phyloP scores from a whole-genome alignment of 2,329 filamentous ascomycete species.

The Pseudonectria foliicola region DNA sequence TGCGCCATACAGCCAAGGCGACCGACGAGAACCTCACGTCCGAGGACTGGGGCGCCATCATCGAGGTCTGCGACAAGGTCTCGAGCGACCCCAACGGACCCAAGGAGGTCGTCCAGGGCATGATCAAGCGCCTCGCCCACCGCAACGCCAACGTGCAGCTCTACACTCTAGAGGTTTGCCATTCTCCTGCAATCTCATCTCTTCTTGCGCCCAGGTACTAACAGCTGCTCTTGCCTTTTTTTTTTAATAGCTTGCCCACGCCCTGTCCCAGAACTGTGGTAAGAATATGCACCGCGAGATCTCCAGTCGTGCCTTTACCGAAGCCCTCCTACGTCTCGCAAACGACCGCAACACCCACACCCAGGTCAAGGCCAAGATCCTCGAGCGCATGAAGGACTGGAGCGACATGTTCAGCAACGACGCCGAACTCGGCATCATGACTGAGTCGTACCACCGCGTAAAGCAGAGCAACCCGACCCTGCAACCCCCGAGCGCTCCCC shows the following conservation, averaged over 20 bases:
- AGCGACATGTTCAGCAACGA: conserved; percentile 87
- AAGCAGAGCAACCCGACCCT: conserved; percentile 81
- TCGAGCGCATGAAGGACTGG: conserved; percentile 96
- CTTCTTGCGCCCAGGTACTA: conserved; percentile 1
- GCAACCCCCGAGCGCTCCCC: conserved; percentile 84
- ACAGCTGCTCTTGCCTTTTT: not conserved
- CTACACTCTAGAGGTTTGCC: conserved; percentile 74
- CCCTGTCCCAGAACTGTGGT: conserved; percentile 87
- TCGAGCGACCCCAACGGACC: conserved; percentile 49
- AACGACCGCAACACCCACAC: conserved; percentile 93
- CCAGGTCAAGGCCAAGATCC: conserved; percentile 93
- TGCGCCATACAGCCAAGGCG: conserved; percentile 50
- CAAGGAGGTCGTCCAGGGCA: conserved; percentile 79
- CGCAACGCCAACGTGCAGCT: conserved; percentile 94
- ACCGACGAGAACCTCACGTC: conserved; percentile 97
- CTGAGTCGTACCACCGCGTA: conserved; percentile 82
- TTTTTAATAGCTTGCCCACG: conserved; percentile 81
- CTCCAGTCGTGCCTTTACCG: conserved; percentile 86
- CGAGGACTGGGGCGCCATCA: conserved; percentile 61
- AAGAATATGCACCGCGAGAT: conserved; percentile 81
- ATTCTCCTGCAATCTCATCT: conserved; percentile 2
- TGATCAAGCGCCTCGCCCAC: conserved; percentile 88
- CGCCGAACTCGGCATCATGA: conserved; percentile 93
- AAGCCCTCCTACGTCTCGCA: conserved; percentile 82
- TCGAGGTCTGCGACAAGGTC: conserved; percentile 57